Percentiles rank a stretch among this genome's conserved stretches.
phyloP scores from a whole-genome alignment of 192 early-diverging fungal genomes.

The Entomortierella beljakovae region DNA sequence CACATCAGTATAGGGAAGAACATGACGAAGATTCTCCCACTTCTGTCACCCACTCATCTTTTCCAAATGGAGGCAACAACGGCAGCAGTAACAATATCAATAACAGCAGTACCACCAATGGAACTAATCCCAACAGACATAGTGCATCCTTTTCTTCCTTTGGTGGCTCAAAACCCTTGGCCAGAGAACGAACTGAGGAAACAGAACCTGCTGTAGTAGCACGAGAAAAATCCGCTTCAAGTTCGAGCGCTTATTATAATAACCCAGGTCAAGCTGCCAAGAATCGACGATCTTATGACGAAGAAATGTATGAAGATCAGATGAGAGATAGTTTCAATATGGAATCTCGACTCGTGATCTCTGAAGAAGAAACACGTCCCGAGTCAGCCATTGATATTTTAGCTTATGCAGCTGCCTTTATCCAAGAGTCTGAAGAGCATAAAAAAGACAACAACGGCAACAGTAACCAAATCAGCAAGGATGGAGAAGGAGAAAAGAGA shows the following conservation, averaged over 20 bases:
- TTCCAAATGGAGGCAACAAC: conserved; percentile 14
- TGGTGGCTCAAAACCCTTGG: conserved; percentile 19
- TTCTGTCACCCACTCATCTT: conserved; percentile 16
- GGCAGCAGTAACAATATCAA: neutral
- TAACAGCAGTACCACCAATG: conserved; percentile 8
- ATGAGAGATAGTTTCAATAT: conserved; percentile 53
- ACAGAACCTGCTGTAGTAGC: conserved; percentile 2
- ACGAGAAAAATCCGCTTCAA: conserved; percentile 12
- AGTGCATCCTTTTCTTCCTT: conserved; percentile 37
- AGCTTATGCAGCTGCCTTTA: conserved; percentile 42
- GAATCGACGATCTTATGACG: conserved; percentile 40
- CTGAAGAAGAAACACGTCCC: conserved; percentile 44
- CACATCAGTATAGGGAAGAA: conserved; percentile 39
- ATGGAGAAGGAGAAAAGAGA: conserved; percentile 16
- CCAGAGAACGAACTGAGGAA: conserved; percentile 21
- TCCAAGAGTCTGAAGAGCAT: conserved; percentile 50
- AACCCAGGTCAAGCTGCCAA: conserved; percentile 21
- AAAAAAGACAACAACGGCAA: conserved; percentile 23
- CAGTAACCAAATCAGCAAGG: conserved; percentile 10
- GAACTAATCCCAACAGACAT: conserved; percentile 35
- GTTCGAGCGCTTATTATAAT: conserved; percentile 15
- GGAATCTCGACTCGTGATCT: conserved; percentile 43
- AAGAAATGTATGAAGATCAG: conserved; percentile 42
- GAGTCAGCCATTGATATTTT: conserved; percentile 51
- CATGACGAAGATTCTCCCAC: conserved; percentile 41